Evolutionary conservation across 495 filamentous ascomycete genomes (phyloP), one percentile per base, ranked within the genome.

Genomic region (Aspergillus nidulans): DNA sequence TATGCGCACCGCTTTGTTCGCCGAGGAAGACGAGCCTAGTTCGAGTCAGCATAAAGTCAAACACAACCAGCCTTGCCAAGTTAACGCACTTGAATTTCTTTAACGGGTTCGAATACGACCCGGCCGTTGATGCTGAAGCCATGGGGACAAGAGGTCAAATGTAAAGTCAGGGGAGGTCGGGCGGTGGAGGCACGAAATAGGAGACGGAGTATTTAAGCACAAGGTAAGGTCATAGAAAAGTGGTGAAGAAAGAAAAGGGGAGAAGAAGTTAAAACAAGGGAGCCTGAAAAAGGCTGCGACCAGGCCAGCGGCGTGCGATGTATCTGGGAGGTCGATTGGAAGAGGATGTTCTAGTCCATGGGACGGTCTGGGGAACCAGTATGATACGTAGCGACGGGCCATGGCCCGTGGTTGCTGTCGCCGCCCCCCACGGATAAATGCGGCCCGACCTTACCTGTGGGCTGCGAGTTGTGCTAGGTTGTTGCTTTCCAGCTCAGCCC

Each of bases 21-120:
- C 94, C 94, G 36, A 98, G 77, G 67, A 98, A 98, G 42, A 98
- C 94, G 60, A 98, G 77, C 74, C 92, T 96, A 66, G 45, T 30
- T 42, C 36, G 23, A 39, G 48, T 72, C 57, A 69, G 60, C 23
- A 32, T 36, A 18, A 9, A 13, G n/a, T 25, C 12, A 5, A 3
- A 3, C 10, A 39, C 20, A 49, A 2, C n/a, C 16, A 15, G 5
- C 26, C 42, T 2, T 19, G 49, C 56, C 44, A 16, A 4, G 45
- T 51, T 6, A 20, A 39, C 81, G 60, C 77, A 97, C 92, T 98
- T 98, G 85, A 96, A 98, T 70, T 98, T 98, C 88, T 98, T 98
- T 77, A 98, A 73, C 54, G 94, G 94, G 81, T 98, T 98, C 74
- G 91, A 95, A 79, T 98, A 98, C 58, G 90, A 88, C 76, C 90